Evolutionary conservation across 805 yeast species (phyloP), one percentile per base, ranked within the genome.

Genomic region (Lipomyces starkeyi): DNA sequence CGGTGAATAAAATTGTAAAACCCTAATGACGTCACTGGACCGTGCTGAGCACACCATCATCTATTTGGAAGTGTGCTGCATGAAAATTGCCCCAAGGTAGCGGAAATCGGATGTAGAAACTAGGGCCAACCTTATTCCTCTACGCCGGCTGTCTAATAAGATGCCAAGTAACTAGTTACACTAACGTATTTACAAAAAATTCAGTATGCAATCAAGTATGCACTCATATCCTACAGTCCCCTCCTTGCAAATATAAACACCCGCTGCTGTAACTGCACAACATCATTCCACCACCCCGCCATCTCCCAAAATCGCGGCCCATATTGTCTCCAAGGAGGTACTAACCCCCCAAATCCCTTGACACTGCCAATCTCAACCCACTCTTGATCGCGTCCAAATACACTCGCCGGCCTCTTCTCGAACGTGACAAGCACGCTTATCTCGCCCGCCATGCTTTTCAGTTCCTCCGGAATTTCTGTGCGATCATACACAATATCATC

Each of bases 401-500:
- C 57, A n/a, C 47, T 52, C 11, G 13, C 49, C 49, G 67, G 66
- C 13, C 22, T 9, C 53, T 69, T 34, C 52, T 66, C 73, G 43
- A 80, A 82, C 2, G 86, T 80, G 55, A 88, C 83, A 43, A 87
- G 77, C 71, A 81, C 87, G 64, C 87, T 85, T 72, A 86, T 86
- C 0, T 78, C 61, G 2, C 77, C 73, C 88, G 89, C 86, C n/a
- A 78, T 63, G 0, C 71, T 72, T 14, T 65, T 63, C 58, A 90
- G 76, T 2, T 71, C 77, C 0, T 71, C 74, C 2, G 70, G 70
- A 60, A 83, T 80, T 75, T 94, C 98, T 0, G 95, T 86, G 75
- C 89, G 92, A 77, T 94, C 97, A 75, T 91, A 94, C 27, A 64
- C 71, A 58, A 78, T n/a, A 67, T 70, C 6, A 79, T 72, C 9